phyloP scores from a whole-genome alignment of 2,329 filamentous ascomycete species.

The Dryadomyces sulphureus region DNA sequence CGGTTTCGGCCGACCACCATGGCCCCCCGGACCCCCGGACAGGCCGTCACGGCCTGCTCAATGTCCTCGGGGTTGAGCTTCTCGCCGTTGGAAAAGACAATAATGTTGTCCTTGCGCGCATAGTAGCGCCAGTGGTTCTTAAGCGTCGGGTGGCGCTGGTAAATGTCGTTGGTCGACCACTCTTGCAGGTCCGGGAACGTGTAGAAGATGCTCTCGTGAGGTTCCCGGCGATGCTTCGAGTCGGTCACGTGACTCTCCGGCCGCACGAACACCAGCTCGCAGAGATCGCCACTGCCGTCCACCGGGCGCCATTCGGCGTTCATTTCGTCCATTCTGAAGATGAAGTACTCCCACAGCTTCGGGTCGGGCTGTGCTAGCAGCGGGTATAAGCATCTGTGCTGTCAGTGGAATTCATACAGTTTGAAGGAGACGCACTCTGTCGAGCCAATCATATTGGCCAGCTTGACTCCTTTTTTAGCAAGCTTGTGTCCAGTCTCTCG shows the following conservation, averaged over 20 bases:
- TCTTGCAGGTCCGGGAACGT: conserved; percentile 25
- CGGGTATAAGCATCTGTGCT: conserved; percentile 20
- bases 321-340: conserved; percentile 24
- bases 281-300: conserved; percentile 15
- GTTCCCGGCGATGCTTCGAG: conserved; percentile 16
- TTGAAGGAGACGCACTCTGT: conserved; percentile 25
- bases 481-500: conserved; percentile 23
- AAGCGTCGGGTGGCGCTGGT: conserved; percentile 21
- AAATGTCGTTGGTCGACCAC: conserved; percentile 30
- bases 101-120: conserved; percentile 27
- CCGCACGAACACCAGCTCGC: conserved; percentile 21
- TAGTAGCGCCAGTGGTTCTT: conserved; percentile 21
- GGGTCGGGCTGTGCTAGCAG: conserved; percentile 18
- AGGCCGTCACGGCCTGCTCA: conserved; percentile 23
- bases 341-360: conserved; percentile 27
- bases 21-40: conserved; percentile 24
- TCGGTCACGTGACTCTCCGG: too few species aligned
- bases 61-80: conserved; percentile 34
- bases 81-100: conserved; percentile 35
- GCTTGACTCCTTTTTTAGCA: conserved; percentile 17
- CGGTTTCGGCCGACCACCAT: conserved; percentile 29
- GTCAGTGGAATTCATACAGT: too few species aligned
- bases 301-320: not conserved
- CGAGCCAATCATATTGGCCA: conserved; percentile 24
- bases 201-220: conserved; percentile 22